Evolutionary conservation across 2,329 filamentous ascomycete genomes (phyloP).

Genomic region (Fusarium poae): DNA sequence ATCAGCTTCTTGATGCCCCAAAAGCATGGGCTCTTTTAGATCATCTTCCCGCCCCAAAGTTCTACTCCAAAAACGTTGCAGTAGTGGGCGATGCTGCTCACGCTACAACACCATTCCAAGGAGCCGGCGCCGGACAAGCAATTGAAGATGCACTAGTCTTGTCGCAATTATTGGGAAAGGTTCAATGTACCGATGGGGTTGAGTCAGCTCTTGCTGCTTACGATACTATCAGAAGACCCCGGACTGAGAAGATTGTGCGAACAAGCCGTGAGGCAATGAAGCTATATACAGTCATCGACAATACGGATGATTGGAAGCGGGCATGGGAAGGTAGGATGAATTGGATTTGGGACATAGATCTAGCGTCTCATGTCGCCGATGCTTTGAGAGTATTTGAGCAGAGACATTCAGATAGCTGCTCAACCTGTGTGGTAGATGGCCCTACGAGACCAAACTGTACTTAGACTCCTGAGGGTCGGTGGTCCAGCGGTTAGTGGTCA

Average conservation of each 20-base stretch:
- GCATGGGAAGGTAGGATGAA: background rate
- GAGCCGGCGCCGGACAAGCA: background rate
- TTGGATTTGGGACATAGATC: background rate
- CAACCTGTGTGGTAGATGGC: too few species aligned
- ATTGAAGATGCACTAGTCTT: background rate
- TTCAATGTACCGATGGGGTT: background rate
- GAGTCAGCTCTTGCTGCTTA: background rate
- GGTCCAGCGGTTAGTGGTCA: too few species aligned
- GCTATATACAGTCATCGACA: too few species aligned
- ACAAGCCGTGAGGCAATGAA: background rate
- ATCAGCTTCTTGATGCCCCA: too few species aligned
- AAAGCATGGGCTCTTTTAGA: too few species aligned
- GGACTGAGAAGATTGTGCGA: background rate
- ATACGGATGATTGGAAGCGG: background rate
- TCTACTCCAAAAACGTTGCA: background rate
- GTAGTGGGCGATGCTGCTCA: background rate
- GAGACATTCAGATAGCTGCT: too few species aligned
- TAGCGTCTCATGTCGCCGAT: background rate
- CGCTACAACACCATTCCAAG: background rate
- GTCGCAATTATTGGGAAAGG: background rate
- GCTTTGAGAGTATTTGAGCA: background rate
- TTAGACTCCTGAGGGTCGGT: too few species aligned
- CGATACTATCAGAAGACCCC: background rate
- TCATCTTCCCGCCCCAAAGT: too few species aligned
- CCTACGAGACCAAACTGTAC: too few species aligned